These are phyloP conservation scores for Escovopsis weberi DNA, from an alignment of 2,329 filamentous ascomycete species.

Conservation along the genomic window DNA sequence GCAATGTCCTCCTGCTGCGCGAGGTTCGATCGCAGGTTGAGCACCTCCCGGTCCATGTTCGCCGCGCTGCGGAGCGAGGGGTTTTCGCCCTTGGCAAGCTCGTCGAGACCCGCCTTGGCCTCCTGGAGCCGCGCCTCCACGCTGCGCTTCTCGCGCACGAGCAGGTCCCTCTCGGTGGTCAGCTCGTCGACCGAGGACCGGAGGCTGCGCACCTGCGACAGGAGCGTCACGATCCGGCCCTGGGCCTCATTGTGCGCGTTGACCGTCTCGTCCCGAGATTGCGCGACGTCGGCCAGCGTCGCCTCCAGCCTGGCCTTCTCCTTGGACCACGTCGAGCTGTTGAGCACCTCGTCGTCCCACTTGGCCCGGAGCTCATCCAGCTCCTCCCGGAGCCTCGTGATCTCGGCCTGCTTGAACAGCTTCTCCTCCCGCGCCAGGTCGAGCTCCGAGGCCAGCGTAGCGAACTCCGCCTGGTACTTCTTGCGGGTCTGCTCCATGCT, in stretches of 20 bases:
- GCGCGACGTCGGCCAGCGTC: slow-evolving; percentile 73
- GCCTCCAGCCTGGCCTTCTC: slow-evolving; percentile 88
- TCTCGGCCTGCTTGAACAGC: slow-evolving; percentile 76
- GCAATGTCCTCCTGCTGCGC: slow-evolving; percentile 91
- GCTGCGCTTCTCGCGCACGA: slow-evolving; percentile 79
- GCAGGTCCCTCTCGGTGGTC: slow-evolving; percentile 67
- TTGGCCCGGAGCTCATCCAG: slow-evolving; percentile 88
- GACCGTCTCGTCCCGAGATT: slow-evolving; percentile 86
- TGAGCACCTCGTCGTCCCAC: slow-evolving; percentile 96
- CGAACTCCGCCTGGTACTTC: slow-evolving; percentile 92
- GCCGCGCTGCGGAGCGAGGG: slow-evolving; percentile 84
- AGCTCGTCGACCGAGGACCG: slow-evolving; percentile 77
- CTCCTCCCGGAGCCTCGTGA: slow-evolving; percentile 80
- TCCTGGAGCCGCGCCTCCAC: slow-evolving; percentile 76
- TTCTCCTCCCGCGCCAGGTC: slow-evolving; percentile 84
- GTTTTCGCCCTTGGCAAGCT: slow-evolving; percentile 71
- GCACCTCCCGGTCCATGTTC: slow-evolving; percentile 71
- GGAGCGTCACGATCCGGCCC: slow-evolving; percentile 74
- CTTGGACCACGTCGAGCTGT: slow-evolving; percentile 96
- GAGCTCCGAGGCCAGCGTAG: slow-evolving; percentile 77
- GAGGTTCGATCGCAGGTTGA: slow-evolving; percentile 76
- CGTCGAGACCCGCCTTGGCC: slow-evolving; percentile 76
- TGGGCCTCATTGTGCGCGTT: slow-evolving; percentile 91
- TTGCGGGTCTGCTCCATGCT: slow-evolving; percentile 94
- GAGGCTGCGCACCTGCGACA: slow-evolving; percentile 78